phyloP scores from a whole-genome alignment of 179 eudicot genomes.

The Heliamphora ciliata region DNA sequence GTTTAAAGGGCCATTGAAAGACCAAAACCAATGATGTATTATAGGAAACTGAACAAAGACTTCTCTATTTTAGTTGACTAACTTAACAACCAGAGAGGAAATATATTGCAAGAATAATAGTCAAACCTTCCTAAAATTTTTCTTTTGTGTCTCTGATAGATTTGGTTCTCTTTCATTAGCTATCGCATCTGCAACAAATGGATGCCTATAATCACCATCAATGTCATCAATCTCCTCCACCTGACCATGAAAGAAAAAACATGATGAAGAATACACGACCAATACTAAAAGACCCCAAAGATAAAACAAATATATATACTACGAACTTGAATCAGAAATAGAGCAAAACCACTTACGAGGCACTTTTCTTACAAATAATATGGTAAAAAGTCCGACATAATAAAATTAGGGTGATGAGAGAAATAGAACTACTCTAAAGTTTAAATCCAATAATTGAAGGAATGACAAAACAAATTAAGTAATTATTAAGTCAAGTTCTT shows the following conservation, averaged over 20 bases:
- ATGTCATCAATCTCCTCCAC: slow-evolving; percentile 97
- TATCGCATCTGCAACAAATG: slow-evolving; percentile 80
- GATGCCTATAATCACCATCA: slow-evolving; percentile 59
- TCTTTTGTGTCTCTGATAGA: slow-evolving; percentile 73
- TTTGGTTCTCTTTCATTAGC: slow-evolving; percentile 64
- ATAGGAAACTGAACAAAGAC: not conserved
- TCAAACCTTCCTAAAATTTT: slow-evolving; percentile 69
- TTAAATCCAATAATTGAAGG: not conserved
- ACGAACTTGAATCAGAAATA: not conserved
- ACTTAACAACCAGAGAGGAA: not conserved
- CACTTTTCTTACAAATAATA: not conserved
- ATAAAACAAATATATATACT: not conserved
- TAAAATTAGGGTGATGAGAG: not conserved
- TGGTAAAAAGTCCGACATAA: not conserved
- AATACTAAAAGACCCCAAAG: not conserved
- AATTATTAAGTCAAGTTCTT: not conserved
- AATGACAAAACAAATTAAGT: not conserved
- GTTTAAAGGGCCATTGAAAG: not conserved
- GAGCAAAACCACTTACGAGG: not conserved
- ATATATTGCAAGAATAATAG: not conserved
- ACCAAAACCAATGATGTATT: not conserved
- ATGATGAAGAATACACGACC: not conserved
- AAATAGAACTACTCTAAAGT: not conserved
- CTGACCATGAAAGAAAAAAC: slow-evolving; percentile 29
- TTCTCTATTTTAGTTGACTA: not conserved